Evolutionary conservation across 176 grass and related monocot species (phyloP).

Genomic region (Raddia guianensis): DNA sequence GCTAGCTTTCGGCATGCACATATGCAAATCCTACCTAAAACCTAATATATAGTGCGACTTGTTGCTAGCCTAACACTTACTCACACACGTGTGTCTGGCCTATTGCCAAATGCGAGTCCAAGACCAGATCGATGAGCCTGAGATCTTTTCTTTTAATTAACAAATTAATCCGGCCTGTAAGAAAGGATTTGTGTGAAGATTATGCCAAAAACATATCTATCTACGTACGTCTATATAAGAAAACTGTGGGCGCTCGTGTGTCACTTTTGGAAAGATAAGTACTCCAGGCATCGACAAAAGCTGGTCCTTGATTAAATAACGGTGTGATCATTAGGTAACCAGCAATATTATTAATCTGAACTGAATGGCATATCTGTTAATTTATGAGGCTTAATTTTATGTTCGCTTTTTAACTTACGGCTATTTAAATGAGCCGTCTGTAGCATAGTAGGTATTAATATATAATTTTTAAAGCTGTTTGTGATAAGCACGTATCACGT

Average conservation of each 20-base stretch:
- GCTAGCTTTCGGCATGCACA: neutral
- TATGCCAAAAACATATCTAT: neutral
- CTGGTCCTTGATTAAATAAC: constrained; percentile 39
- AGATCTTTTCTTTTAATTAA: neutral
- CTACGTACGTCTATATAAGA: neutral
- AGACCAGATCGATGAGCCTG: constrained; percentile 2
- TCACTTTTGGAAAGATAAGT: neutral
- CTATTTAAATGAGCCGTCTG: too few species aligned
- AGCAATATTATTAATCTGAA: constrained; percentile 10
- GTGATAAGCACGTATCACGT: too few species aligned
- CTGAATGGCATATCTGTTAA: neutral
- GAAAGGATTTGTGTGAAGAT: neutral
- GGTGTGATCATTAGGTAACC: constrained; percentile 17
- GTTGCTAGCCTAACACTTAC: neutral
- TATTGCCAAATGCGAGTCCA: neutral
- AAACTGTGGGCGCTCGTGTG: constrained; percentile 21
- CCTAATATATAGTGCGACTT: neutral
- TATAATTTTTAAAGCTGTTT: too few species aligned
- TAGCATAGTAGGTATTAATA: too few species aligned
- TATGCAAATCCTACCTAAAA: constrained; percentile 5
- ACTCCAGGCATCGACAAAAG: constrained; percentile 4
- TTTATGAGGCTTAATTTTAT: neutral
- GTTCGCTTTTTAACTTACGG: neutral
- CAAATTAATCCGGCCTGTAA: neutral
- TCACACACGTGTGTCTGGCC: neutral